These are phyloP conservation scores for Epichloe scottii DNA, from an alignment of 2,329 filamentous ascomycete species.

Conservation along the genomic window DNA sequence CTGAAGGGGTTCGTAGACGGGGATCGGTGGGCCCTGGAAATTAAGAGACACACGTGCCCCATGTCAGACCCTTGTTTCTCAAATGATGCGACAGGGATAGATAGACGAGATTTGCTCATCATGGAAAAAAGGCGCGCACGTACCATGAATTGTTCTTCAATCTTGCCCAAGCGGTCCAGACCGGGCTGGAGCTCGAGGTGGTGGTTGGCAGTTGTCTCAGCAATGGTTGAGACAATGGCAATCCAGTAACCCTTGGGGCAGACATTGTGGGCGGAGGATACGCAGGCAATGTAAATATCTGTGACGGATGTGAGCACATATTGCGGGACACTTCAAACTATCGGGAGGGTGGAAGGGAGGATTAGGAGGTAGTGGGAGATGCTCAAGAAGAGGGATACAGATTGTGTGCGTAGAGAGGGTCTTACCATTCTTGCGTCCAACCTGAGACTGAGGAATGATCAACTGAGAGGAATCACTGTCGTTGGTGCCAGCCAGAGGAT, in stretches of 20 bases:
- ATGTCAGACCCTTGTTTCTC: not conserved
- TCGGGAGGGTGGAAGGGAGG: too few relatives aligned
- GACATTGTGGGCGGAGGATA: constrained; percentile 92
- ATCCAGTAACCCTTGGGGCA: constrained; percentile 99
- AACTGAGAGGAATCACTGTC: constrained; percentile 84
- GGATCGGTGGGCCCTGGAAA: constrained; percentile 62
- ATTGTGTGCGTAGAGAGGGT: constrained; percentile 6
- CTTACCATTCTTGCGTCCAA: constrained; percentile 89
- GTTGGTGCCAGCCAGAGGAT: constrained; percentile 81
- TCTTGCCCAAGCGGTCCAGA: constrained; percentile 79
- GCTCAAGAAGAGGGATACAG: not conserved
- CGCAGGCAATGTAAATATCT: constrained; percentile 96
- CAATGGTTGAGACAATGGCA: constrained; percentile 94
- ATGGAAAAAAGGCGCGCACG: constrained; percentile 10
- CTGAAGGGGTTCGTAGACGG: constrained; percentile 82
- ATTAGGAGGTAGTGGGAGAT: too few relatives aligned
- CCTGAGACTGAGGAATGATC: constrained; percentile 96
- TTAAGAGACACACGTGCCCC: not conserved
- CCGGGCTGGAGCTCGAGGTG: constrained; percentile 90
- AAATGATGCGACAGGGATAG: not conserved
- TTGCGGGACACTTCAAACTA: not conserved
- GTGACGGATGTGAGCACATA: not conserved
- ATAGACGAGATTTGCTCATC: not conserved
- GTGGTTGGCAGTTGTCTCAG: constrained; percentile 83
- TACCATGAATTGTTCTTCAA: constrained; percentile 96